These are phyloP conservation scores for Casaregolazyma lundiana DNA, from an alignment of 1,139 yeast species.

Conservation along the genomic window DNA sequence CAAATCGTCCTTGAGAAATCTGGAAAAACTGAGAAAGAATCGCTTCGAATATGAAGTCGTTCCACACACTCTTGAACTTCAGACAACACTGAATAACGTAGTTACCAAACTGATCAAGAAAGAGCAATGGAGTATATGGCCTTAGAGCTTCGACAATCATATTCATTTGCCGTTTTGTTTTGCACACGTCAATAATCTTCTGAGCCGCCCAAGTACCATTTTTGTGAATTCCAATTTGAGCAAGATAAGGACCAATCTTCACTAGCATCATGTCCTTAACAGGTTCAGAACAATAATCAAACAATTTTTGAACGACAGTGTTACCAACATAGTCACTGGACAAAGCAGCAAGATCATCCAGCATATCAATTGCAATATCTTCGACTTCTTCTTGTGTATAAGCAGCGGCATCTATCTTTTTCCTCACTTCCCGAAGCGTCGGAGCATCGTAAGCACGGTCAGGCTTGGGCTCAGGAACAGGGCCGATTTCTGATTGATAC, in stretches of 20 bases:
- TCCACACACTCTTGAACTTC: conserved; percentile 83
- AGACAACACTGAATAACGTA: conserved; percentile 93
- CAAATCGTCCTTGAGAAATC: conserved; percentile 85
- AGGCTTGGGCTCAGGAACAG: conserved; percentile 34
- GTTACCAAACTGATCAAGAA: conserved; percentile 95
- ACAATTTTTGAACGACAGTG: conserved; percentile 89
- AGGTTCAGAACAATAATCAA: conserved; percentile 64
- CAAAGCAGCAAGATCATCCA: conserved; percentile 84
- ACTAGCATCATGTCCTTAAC: conserved; percentile 79
- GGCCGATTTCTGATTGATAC: conserved; percentile 26
- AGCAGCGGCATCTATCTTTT: conserved; percentile 43
- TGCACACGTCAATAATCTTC: conserved; percentile 77
- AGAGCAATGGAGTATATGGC: conserved; percentile 79
- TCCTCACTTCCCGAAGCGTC: conserved; percentile 56
- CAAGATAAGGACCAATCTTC: conserved; percentile 70
- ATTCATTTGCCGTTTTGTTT: conserved; percentile 62
- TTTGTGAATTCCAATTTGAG: conserved; percentile 92
- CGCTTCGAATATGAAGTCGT: conserved; percentile 84
- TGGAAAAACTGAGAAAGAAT: conserved; percentile 74
- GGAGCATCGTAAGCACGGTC: conserved; percentile 81
- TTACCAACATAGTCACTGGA: conserved; percentile 93
- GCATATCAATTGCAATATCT: conserved; percentile 77
- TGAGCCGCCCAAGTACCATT: conserved; percentile 99
- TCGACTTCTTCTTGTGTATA: conserved; percentile 59
- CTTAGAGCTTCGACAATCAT: conserved; percentile 66